A percentile compares a stretch with the other conserved stretches of the same genome.
These are phyloP conservation scores for Raphanus hybrid DNA, from an alignment of 441 rosid species.

Conservation along the genomic window DNA sequence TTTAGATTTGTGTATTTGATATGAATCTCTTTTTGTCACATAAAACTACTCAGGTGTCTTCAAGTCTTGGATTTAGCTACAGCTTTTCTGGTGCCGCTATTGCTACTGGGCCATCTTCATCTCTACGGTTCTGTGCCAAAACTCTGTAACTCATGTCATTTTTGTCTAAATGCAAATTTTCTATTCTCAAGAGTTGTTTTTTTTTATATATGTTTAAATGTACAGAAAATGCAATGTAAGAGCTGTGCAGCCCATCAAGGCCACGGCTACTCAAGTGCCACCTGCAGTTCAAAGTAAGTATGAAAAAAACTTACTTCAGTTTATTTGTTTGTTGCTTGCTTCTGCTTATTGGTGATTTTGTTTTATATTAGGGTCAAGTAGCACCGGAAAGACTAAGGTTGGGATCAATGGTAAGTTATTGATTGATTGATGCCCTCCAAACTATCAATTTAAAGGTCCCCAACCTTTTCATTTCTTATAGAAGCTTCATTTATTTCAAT, in stretches of 20 bases:
- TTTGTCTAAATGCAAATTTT: neutral
- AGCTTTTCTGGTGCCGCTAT: slow-evolving; percentile 55
- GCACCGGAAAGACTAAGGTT: slow-evolving; percentile 66
- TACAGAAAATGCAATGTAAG: slow-evolving; percentile 52
- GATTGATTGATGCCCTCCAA: neutral
- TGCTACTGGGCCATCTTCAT: slow-evolving; percentile 47
- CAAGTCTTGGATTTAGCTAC: slow-evolving; percentile 48
- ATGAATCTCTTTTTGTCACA: neutral
- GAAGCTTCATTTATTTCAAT: neutral
- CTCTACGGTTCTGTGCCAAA: slow-evolving; percentile 62
- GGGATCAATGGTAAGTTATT: slow-evolving; percentile 85
- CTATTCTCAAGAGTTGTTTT: neutral
- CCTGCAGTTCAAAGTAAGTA: slow-evolving; percentile 62
- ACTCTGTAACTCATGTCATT: neutral
- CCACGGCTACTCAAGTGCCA: slow-evolving; percentile 81
- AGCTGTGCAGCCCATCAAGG: slow-evolving; percentile 67
- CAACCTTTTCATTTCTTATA: slow-evolving; percentile 1
- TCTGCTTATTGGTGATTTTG: slow-evolving; percentile 33
- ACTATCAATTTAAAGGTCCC: slow-evolving; percentile 7
- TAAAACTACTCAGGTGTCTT: slow-evolving; percentile 52
- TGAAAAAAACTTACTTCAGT: neutral
- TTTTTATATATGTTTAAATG: neutral
- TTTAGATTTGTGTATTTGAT: neutral
- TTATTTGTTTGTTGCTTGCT: neutral
- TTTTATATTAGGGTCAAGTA: slow-evolving; percentile 51